These are phyloP conservation scores for Backusella circina DNA, from an alignment of 192 early-diverging fungal species.

Conservation along the genomic window DNA sequence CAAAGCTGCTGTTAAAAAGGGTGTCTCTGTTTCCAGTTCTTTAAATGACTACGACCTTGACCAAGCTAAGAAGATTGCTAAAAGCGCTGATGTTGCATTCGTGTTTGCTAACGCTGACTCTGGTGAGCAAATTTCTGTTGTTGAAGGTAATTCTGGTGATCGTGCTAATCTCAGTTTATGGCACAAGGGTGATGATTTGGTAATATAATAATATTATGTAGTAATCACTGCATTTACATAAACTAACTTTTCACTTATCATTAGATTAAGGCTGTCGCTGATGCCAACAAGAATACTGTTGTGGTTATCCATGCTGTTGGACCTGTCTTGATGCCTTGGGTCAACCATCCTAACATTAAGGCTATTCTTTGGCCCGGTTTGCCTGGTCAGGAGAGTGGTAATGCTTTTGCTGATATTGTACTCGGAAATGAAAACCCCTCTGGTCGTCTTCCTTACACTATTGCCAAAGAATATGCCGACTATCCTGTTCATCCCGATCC, in stretches of 20 bases:
- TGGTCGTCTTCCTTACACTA: constrained; percentile 62
- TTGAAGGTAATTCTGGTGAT: constrained; percentile 57
- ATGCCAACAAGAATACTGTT: constrained; percentile 46
- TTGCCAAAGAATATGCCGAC: constrained; percentile 37
- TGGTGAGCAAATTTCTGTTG: constrained; percentile 21
- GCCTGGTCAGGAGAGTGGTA: constrained; percentile 66
- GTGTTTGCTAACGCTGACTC: constrained; percentile 39
- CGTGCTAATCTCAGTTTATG: constrained; percentile 53
- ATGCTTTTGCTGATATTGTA: constrained; percentile 62
- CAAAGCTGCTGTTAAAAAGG: constrained; percentile 4
- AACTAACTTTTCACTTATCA: background rate
- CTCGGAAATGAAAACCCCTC: constrained; percentile 64
- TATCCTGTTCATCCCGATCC: constrained; percentile 29
- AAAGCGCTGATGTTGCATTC: constrained; percentile 40
- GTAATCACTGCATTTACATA: constrained; percentile 37
- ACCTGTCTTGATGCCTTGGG: constrained; percentile 57
- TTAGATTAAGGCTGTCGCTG: constrained; percentile 45
- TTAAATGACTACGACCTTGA: constrained; percentile 5
- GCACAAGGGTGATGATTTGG: constrained; percentile 53
- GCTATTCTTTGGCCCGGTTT: constrained; percentile 53
- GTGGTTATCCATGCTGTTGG: constrained; percentile 57
- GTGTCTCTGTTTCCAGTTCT: constrained; percentile 7
- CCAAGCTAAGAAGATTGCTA: constrained; percentile 14
- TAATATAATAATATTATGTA: background rate
- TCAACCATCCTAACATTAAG: constrained; percentile 55